Conservation (phyloP, 495 filamentous ascomycete genomes). For the Penicillium malachiteum region DNA sequence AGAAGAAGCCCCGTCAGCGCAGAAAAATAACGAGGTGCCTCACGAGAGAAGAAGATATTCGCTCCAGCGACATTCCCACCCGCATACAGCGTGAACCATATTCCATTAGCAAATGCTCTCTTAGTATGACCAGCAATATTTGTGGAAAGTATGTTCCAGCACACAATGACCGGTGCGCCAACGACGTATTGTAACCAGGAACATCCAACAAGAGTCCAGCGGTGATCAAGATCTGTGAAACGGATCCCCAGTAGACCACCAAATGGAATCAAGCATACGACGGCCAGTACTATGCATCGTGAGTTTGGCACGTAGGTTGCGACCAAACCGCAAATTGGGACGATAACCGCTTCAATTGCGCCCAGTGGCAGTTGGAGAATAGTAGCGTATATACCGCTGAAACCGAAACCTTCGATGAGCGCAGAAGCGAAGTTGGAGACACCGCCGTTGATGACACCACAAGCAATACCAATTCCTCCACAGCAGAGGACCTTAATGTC, state of each 20-base stretch:
- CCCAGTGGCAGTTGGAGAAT: slow-evolving; percentile 48
- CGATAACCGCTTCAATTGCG: slow-evolving; percentile 41
- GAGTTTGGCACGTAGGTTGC: slow-evolving; percentile 43
- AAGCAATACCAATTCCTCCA: slow-evolving; percentile 34
- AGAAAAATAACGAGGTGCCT: slow-evolving; percentile 38
- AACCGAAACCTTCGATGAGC: slow-evolving; percentile 47
- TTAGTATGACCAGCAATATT: slow-evolving; percentile 70
- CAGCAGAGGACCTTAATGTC: slow-evolving; percentile 41
- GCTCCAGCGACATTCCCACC: slow-evolving; percentile 47
- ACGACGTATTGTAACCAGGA: slow-evolving; percentile 50
- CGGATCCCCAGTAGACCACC: slow-evolving; percentile 44
- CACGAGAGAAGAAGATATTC: slow-evolving; percentile 39
- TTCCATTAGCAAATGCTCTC: slow-evolving; percentile 48
- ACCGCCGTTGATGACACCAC: slow-evolving; percentile 46
- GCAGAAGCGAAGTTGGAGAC: slow-evolving; percentile 47
- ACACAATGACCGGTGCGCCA: slow-evolving; percentile 50
- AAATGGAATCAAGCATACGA: slow-evolving; percentile 35
- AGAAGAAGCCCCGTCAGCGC: slow-evolving; percentile 32
- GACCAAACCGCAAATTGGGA: slow-evolving; percentile 36
- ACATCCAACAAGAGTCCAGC: slow-evolving; percentile 52
- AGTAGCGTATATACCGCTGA: slow-evolving; percentile 37
- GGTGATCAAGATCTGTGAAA: slow-evolving; percentile 41
- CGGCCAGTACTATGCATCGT: slow-evolving; percentile 40
- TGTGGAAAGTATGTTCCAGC: slow-evolving; percentile 55
- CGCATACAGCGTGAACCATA: slow-evolving; percentile 38